Evolutionary conservation across 176 grass and related monocot species (phyloP).

Genomic region (Calamus simplicifolius): DNA sequence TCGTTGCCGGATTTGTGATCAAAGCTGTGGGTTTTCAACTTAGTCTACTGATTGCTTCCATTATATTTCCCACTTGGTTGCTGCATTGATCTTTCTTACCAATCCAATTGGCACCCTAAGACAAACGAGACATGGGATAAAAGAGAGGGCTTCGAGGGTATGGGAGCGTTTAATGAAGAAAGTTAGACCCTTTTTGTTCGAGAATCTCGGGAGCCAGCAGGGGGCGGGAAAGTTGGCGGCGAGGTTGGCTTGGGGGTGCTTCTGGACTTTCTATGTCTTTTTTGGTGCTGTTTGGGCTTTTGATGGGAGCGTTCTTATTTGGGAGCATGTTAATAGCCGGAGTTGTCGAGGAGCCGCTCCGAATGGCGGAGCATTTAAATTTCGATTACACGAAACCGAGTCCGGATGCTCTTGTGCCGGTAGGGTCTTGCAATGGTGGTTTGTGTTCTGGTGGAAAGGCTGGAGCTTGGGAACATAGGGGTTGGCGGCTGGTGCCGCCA

Average conservation of each 20-base stretch:
- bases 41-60: constrained; percentile 34
- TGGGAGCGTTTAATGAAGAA: constrained; percentile 16
- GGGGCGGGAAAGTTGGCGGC: constrained; percentile 24
- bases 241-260: constrained; percentile 48
- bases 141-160: constrained; percentile 12
- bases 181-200: constrained; percentile 9
- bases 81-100: constrained; percentile 45
- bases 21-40: constrained; percentile 61
- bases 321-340: constrained; percentile 44
- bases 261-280: constrained; percentile 78
- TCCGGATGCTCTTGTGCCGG: constrained; percentile 47
- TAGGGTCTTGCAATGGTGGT: constrained; percentile 15
- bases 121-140: constrained; percentile 18
- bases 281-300: constrained; percentile 39
- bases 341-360: constrained; percentile 58
- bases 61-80: constrained; percentile 57
- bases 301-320: constrained; percentile 54
- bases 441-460: constrained; percentile 7
- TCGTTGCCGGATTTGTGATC: constrained; percentile 36
- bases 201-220: constrained; percentile 23
- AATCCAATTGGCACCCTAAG: constrained; percentile 42
- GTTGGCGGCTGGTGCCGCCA: constrained; percentile 31
- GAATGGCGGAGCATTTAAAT: constrained; percentile 56
- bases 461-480: neutral
- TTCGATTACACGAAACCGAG: constrained; percentile 88